Percentiles rank a stretch among this genome's conserved stretches.
Evolutionary conservation across 257 asterid genomes (phyloP).

Genomic region (Solanum virginianum): DNA sequence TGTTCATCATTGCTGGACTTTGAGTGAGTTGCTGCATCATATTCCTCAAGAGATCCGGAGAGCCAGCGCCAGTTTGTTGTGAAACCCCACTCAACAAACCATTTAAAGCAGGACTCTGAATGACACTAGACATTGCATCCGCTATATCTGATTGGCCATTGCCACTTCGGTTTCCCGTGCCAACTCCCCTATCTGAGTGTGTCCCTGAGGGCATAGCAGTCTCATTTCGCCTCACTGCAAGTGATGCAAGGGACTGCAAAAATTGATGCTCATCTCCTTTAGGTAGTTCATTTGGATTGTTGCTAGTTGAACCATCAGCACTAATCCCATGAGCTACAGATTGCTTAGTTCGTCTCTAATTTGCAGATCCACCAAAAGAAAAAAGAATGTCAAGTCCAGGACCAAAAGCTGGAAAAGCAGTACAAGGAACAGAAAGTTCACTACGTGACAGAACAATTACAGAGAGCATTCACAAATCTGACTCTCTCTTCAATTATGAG

Average conservation of each 20-base stretch:
- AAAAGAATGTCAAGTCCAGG: background rate
- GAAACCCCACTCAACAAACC: slow-evolving; percentile 76
- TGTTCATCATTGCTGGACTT: slow-evolving; percentile 73
- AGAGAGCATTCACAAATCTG: background rate
- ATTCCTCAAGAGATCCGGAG: slow-evolving; percentile 77
- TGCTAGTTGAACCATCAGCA: slow-evolving; percentile 26
- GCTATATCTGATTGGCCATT: slow-evolving; percentile 32
- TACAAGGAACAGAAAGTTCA: background rate
- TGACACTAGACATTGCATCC: slow-evolving; percentile 69
- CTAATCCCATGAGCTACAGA: slow-evolving; percentile 24
- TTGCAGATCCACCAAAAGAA: slow-evolving; percentile 5
- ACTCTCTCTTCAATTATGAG: background rate
- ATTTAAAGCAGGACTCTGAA: slow-evolving; percentile 62
- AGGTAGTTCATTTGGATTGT: slow-evolving; percentile 29
- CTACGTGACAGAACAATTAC: background rate
- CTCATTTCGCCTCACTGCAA: slow-evolving; percentile 18
- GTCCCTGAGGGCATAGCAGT: slow-evolving; percentile 19
- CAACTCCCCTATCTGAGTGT: slow-evolving; percentile 17
- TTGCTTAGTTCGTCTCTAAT: slow-evolving; percentile 50
- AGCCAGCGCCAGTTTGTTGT: slow-evolving; percentile 86
- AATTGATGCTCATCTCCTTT: slow-evolving; percentile 50
- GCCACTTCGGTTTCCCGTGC: slow-evolving; percentile 18
- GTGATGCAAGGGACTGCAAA: slow-evolving; percentile 66
- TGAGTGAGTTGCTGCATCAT: slow-evolving; percentile 77
- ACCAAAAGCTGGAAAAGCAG: background rate